phyloP scores from a whole-genome alignment of 306 rosid species.

The Leucaena leucocephala region DNA sequence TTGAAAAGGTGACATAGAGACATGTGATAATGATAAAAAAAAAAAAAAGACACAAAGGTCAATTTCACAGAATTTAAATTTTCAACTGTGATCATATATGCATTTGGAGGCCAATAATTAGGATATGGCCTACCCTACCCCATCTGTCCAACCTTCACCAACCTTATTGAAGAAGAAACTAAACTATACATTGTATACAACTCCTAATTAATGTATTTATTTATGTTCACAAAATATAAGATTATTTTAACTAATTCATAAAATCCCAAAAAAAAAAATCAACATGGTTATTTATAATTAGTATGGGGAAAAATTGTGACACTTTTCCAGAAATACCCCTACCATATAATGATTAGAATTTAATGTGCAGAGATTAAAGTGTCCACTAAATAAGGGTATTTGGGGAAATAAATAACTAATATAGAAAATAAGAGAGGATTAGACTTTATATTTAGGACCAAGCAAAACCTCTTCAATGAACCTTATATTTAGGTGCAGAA shows the following conservation, averaged over 20 bases:
- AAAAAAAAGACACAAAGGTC: not conserved
- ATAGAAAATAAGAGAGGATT: not conserved
- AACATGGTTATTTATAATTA: too few species aligned
- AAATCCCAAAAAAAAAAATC: too few species aligned
- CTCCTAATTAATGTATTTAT: not conserved
- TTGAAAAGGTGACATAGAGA: not conserved
- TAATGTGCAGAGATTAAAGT: not conserved
- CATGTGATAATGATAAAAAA: not conserved
- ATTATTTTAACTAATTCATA: too few species aligned
- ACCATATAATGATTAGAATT: not conserved
- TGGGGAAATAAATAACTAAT: not conserved
- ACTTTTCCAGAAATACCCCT: not conserved
- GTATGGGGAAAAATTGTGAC: not conserved
- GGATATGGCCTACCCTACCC: not conserved
- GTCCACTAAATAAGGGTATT: not conserved
- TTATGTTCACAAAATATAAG: not conserved
- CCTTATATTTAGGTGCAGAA: not conserved
- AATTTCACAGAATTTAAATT: not conserved
- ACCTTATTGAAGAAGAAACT: not conserved
- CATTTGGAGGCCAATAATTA: slow-evolving; percentile 19
- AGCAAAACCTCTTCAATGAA: too few species aligned
- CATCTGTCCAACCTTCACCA: not conserved
- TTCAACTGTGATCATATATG: not conserved
- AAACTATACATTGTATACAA: not conserved
- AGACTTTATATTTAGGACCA: too few species aligned